Base-by-base conservation (phyloP, 2,329 filamentous ascomycete genomes). In the Colletotrichum nymphaeae region DNA sequence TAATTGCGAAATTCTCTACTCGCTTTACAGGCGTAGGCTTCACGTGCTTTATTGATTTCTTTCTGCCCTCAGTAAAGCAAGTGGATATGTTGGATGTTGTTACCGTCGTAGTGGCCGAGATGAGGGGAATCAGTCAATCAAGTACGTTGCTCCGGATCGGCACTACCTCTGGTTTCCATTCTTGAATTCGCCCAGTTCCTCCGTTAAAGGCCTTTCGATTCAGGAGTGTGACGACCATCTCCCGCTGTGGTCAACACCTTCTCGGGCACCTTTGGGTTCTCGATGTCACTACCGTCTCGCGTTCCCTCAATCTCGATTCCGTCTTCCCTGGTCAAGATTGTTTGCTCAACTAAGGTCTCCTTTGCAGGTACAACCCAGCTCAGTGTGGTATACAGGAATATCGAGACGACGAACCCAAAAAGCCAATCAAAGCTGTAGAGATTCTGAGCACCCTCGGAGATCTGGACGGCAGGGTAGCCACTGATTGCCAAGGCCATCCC, bases 401-500 rank as follows among this genome's bases (percentile, higher is more conserved):
- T 49, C 3, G 72, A 72, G 12, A 72, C 59, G 14, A 63, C 28
- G 56, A 75, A 76, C 5, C 75, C 75, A 60, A 72, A 76, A 12
- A 75, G 69, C 56, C 74, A 75, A 63, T 75, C 70, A 32, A 75
- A 75, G 63, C 30, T 65, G 30, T 75, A 75, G 42, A 75, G 67
- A 49, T 75, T 58, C 26, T 69, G 52, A 22, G 64, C 75, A 9
- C 75, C 75, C 11, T 56, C 69, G 4, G 69, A 67, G 28, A 72
- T 72, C 37, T 63, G 42, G 53, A 74, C 42, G 11, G 68, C 69
- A 5, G 68, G 72, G 42, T 70, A 67, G 12, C 69, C 69, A 69
- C 85, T 85, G 42, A 88, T 80, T 22, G 84, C 76, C 76, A 85
- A 79, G 2, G 83, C 83, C 71, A 92, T 83, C 0, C 89, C 90